Conservation (phyloP, 106 monocot species). For the Apostasia ramifera region DNA sequence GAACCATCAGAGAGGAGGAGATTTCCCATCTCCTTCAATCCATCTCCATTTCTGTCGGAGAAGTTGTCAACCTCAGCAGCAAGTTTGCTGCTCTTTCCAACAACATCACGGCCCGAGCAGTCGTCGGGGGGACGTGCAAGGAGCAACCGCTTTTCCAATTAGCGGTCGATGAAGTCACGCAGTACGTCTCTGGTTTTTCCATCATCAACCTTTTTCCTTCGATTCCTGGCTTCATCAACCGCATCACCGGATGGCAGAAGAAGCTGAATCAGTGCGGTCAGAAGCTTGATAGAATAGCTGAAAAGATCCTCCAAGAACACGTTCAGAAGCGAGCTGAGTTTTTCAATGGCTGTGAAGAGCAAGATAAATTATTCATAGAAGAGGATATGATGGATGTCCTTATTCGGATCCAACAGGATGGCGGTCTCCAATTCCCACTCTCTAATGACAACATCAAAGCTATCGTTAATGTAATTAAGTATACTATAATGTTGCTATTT, state of each 20-base stretch:
- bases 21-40: background rate
- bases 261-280: background rate
- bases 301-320: conserved; percentile 10
- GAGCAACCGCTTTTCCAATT: background rate
- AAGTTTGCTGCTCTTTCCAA: background rate
- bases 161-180: background rate
- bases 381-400: conserved; percentile 10
- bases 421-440: conserved; percentile 1
- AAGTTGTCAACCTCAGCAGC: background rate
- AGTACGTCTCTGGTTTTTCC: background rate
- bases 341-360: too few relatives aligned
- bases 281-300: conserved; percentile 3
- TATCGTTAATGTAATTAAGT: background rate
- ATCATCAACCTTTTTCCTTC: conserved; percentile 1
- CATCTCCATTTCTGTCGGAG: background rate
- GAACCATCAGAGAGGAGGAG: conserved; percentile 7
- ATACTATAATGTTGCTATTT: too few relatives aligned
- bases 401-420: conserved; percentile 1
- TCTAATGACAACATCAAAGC: conserved; percentile 11
- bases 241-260: background rate
- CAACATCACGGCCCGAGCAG: background rate
- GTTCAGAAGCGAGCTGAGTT: background rate
- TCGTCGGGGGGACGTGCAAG: background rate
- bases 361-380: background rate
- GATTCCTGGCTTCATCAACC: background rate